Evolutionary conservation across 768 basidiomycete species (phyloP), one percentile per base, ranked within the genome.

Genomic region (Suillus clintonianus): DNA sequence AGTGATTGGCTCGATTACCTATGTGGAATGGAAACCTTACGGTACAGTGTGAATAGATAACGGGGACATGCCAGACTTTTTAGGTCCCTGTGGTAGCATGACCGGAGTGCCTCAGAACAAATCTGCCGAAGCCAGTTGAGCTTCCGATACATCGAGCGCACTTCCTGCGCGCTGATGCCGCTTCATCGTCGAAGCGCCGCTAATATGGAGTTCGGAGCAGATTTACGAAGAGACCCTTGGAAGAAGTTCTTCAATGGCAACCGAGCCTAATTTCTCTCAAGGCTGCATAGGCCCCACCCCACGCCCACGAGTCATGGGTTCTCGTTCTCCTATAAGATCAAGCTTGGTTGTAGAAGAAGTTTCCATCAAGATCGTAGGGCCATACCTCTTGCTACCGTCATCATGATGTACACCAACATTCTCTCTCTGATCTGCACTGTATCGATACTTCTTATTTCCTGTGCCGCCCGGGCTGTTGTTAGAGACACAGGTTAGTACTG

Each of bases 191-290:
- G 39, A 41, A 57, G 56, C 56, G 39, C 6, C 41, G 24, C 56
- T 57, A 57, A 57, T 41, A 57, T 57, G 56, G 56, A 57, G 39
- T 17, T 41, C 11, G 10, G 37, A 27, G 39, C 17, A 41, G 24
- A 41, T 57, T 41, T 24, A 41, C 39, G 39, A 57, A 24, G 55
- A 37, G 55, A 37, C 55, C 55, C 55, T 56, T 17, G 11, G 15
- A 13, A 41, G 24, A 41, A 57, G 56, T 57, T 57, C 11, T 5
- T 57, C 22, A 15, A 19, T 41, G 37, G 41, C 39, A 57, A 57
- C 56, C 39, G 39, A 57, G 17, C 56, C 5, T 13, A 41, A 30
- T 41, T 41, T 57, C 56, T 57, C 56, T 57, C 56, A 57, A 57
- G 39, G 39, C 17, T 57, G 6, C 56, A 27, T 19, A 27, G 10